Evolutionary conservation across 2,329 filamentous ascomycete species (phyloP), one percentile per base, ranked within the genome.

Genomic region (Beauveria sp.): DNA sequence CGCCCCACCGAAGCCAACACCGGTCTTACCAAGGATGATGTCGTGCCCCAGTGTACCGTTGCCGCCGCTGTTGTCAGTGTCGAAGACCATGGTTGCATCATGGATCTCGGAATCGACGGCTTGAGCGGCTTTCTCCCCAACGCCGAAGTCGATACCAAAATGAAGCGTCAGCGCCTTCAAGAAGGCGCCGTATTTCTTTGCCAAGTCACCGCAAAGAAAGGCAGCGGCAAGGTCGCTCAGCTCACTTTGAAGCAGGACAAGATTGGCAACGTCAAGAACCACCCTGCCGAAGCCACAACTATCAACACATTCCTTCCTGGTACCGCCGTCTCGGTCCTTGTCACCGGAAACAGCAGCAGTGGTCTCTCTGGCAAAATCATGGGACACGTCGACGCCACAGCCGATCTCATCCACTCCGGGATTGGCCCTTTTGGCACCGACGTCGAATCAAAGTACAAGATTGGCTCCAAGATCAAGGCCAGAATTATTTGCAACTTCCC

Each of bases 31-130:
- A 82, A 84, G 66, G 84, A 88, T 46, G 91, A 91, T 67, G 75
- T 97, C 10, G 85, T 94, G 10, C 75, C 82, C 46, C 88, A 96
- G 69, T 82, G 80, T 65, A 92, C 90, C 51, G 78, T 97, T 22
- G 96, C 97, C 81, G 93, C 92, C 2, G 88, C 92, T 0, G 87
- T 99, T 28, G 76, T 83, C 55, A 99, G 93, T 73, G 88, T 96
- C n/a, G 93, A 99, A 74, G 96, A 99, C 68, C 92, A 96, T 70
- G 94, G 94, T 64, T 83, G 94, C 62, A 84, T 97, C 61, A 96
- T 99, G 91, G 91, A 97, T 67, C 76, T 97, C 43, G 91, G 91
- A 20, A 78, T 97, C 7, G 80, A 86, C 41, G 81, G 84, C 43
- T 72, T 92, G 57, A 87, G 86, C 64, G 94, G 90, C 3, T 99